phyloP scores from a whole-genome alignment of 164 flowering plant species.

The Piper betle region DNA sequence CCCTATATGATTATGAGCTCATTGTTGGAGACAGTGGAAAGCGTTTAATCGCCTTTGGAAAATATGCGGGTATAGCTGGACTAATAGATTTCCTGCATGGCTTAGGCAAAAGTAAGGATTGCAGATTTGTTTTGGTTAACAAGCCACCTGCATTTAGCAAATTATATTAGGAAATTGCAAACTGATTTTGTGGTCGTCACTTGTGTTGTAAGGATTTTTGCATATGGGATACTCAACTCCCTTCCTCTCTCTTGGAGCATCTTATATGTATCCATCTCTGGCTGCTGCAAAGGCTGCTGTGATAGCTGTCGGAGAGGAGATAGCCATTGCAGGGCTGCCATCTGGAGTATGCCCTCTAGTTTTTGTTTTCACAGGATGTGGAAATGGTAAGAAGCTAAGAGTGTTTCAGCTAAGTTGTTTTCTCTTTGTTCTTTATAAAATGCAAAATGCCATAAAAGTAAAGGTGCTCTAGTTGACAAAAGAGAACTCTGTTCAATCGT shows the following conservation, averaged over 20 bases:
- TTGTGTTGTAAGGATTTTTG: conserved; percentile 52
- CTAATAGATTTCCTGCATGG: conserved; percentile 75
- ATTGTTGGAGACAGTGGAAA: conserved; percentile 83
- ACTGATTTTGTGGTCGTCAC: conserved; percentile 1
- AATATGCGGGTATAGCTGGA: conserved; percentile 97
- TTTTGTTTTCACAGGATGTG: conserved; percentile 85
- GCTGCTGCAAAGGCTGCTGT: conserved; percentile 98
- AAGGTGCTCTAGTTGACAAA: not conserved
- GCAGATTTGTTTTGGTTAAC: not conserved
- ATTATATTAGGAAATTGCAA: not conserved
- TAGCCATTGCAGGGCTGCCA: conserved; percentile 77
- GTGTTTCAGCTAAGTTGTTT: not conserved
- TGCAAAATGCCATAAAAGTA: not conserved
- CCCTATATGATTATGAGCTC: conserved; percentile 95
- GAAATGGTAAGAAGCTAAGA: conserved; percentile 54
- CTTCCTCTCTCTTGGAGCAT: conserved; percentile 81
- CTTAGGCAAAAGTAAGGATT: conserved; percentile 62
- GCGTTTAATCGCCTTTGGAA: conserved; percentile 89
- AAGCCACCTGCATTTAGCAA: not conserved
- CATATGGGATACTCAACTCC: conserved; percentile 95
- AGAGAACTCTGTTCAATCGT: not conserved
- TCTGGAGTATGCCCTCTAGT: conserved; percentile 80
- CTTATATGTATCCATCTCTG: conserved; percentile 91
- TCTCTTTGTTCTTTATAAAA: not conserved
- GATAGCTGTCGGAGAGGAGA: conserved; percentile 92